Conservation (phyloP, 768 basidiomycete species). For the Pleurotus djamor region DNA sequence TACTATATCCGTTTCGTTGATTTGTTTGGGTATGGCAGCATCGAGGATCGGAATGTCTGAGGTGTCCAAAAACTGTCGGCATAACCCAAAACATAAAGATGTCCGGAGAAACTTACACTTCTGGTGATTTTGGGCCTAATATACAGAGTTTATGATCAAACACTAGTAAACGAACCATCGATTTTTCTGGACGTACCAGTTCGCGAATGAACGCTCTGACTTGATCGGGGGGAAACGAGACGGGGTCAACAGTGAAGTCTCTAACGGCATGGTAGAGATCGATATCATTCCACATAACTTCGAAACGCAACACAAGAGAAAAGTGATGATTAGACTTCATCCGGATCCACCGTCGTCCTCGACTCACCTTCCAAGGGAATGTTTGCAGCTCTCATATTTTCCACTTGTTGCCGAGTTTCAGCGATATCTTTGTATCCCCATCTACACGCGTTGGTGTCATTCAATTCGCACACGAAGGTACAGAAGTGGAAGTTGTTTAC, state of each 20-base stretch:
- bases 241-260: slow-evolving; percentile 63
- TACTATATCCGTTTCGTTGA: slow-evolving; percentile 63
- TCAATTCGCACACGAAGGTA: not conserved
- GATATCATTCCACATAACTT: slow-evolving; percentile 80
- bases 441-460: slow-evolving; percentile 13
- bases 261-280: slow-evolving; percentile 68
- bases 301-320: not conserved
- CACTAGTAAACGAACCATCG: not conserved
- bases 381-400: slow-evolving; percentile 56
- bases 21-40: slow-evolving; percentile 53
- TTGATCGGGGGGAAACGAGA: slow-evolving; percentile 55
- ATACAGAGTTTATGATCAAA: not conserved
- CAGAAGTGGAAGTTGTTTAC: slow-evolving; percentile 15
- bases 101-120: slow-evolving; percentile 29
- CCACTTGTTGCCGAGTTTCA: slow-evolving; percentile 53
- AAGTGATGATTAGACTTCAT: too few relatives aligned
- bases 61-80: not conserved
- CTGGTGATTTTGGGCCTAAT: slow-evolving; percentile 31
- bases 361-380: slow-evolving; percentile 72
- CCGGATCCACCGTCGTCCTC: not conserved
- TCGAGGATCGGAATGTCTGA: slow-evolving; percentile 72
- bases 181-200: slow-evolving; percentile 38
- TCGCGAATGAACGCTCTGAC: slow-evolving; percentile 51
- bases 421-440: slow-evolving; percentile 46
- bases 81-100: not conserved